Base-by-base conservation (phyloP, 306 rosid species). In the Boehmeria nivea region DNA sequence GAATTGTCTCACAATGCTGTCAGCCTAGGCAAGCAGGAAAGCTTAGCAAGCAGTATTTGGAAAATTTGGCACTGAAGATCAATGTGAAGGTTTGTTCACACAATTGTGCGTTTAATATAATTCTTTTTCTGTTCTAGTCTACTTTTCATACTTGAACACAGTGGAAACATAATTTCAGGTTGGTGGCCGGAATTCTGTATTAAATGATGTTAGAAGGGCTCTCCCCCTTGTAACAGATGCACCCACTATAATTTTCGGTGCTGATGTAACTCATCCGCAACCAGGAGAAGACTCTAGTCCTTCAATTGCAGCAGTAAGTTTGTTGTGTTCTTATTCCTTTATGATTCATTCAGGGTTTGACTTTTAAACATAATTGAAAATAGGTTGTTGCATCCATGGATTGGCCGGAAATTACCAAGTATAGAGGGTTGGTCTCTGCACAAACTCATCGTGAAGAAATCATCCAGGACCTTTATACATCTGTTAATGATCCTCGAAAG, bases 341-440 rank as follows among this genome's bases (percentile, higher is more conserved):
- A 7, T 51, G 10, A 0, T 0, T 26, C 6, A 8, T 38, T 15
- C 10, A 1, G 10, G 9, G 65, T 21, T 8, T 48, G 7, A 21
- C 45, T 3, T 43, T 21, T 47, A 26, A 31, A 19, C 60, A 45
- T 28, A 36, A 12, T 24, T 43, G 19, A 18, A 9, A 23, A 25
- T 59, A 86, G 98, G 98, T 91, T 0, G 99, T 91, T 39, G 99
- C 87, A 3, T 91, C 96, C 1, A 83, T 83, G 87, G 99, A 91
- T 65, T 91, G 99, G 99, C 99, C 99, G 0, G 65, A 63, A 31
- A 61, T 85, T 1, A 76, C 87, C 0, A 85, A 60, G 57, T 91
- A 91, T 34, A 69, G 77, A 27, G 96, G 84, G 21, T 6, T 87
- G n/a, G 67, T 83, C 15, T 85, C 99, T 33, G 81, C 94, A 0